Percentiles rank a stretch among this genome's conserved stretches.
Evolutionary conservation across 306 rosid genomes (phyloP).

Genomic region (Pueraria montana): DNA sequence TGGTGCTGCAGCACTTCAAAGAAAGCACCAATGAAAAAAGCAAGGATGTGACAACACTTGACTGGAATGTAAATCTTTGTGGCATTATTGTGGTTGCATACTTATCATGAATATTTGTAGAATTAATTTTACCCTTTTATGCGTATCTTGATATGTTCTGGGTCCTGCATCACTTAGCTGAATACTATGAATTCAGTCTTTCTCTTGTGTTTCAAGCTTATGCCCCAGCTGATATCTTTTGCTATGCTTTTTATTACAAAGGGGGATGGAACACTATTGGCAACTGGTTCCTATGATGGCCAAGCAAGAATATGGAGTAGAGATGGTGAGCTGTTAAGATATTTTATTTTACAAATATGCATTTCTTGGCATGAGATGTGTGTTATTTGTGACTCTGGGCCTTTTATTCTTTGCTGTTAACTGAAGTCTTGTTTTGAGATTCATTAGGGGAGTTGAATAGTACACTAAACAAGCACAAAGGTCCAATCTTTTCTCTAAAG

Average conservation of each 20-base stretch:
- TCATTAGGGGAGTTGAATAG: conserved; percentile 65
- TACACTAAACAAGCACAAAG: conserved; percentile 67
- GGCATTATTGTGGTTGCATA: conserved; percentile 9
- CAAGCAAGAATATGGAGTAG: conserved; percentile 80
- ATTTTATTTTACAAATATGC: background rate
- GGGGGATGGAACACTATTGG: conserved; percentile 75
- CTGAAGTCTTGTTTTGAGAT: conserved; percentile 35
- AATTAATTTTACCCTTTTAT: conserved; percentile 5
- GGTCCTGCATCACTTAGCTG: background rate
- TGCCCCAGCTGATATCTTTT: conserved; percentile 22
- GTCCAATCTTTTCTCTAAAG: conserved; percentile 75
- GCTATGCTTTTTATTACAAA: conserved; percentile 32
- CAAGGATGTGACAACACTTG: conserved; percentile 81
- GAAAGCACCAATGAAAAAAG: conserved; percentile 73
- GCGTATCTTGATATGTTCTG: conserved; percentile 11
- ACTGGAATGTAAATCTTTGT: conserved; percentile 73
- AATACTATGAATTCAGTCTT: conserved; percentile 11
- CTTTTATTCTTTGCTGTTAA: conserved; percentile 24
- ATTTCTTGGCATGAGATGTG: conserved; percentile 36
- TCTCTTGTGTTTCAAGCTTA: conserved; percentile 1
- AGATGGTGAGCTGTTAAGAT: conserved; percentile 63
- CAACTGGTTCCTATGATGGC: conserved; percentile 83
- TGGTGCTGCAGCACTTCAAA: conserved; percentile 66
- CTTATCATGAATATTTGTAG: conserved; percentile 1
- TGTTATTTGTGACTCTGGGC: background rate